Percentiles rank a stretch among this genome's conserved stretches.
These are phyloP conservation scores for Prunus salicina DNA, from an alignment of 306 rosid genomes.

Conservation along the genomic window DNA sequence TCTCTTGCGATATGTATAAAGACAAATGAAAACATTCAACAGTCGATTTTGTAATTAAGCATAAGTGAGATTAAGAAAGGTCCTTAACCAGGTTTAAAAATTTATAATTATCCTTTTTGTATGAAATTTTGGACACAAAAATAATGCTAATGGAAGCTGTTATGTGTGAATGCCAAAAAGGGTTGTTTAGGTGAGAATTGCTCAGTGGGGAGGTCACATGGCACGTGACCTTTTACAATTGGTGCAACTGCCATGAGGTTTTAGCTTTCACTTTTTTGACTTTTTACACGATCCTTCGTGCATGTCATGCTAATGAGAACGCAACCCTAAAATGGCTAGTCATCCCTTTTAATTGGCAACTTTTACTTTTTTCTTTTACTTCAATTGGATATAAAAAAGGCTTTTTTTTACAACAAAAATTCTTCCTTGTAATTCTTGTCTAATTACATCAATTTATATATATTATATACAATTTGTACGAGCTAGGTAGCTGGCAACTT, in stretches of 20 bases:
- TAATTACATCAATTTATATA: no score
- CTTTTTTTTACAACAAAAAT: not conserved
- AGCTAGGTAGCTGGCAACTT: no score
- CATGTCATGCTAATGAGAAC: not conserved
- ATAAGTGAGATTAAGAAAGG: not conserved
- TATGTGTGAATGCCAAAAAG: not conserved
- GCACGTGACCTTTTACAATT: slow-evolving; percentile 4
- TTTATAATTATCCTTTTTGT: no score
- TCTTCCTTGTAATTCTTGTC: no score
- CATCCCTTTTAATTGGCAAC: not conserved
- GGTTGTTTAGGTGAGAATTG: slow-evolving; percentile 1
- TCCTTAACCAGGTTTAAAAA: not conserved
- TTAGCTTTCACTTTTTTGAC: not conserved
- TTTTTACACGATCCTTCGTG: not conserved
- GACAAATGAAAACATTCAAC: not conserved
- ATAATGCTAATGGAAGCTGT: not conserved
- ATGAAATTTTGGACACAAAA: not conserved
- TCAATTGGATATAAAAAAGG: not conserved
- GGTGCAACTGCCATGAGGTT: slow-evolving; percentile 5
- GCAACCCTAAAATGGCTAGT: not conserved
- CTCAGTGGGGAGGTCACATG: not conserved
- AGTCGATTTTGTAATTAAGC: not conserved
- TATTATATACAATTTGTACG: no score
- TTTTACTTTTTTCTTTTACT: not conserved
- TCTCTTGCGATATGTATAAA: not conserved